Conservation (phyloP, 768 basidiomycete genomes). For the Lentinula boryana region DNA sequence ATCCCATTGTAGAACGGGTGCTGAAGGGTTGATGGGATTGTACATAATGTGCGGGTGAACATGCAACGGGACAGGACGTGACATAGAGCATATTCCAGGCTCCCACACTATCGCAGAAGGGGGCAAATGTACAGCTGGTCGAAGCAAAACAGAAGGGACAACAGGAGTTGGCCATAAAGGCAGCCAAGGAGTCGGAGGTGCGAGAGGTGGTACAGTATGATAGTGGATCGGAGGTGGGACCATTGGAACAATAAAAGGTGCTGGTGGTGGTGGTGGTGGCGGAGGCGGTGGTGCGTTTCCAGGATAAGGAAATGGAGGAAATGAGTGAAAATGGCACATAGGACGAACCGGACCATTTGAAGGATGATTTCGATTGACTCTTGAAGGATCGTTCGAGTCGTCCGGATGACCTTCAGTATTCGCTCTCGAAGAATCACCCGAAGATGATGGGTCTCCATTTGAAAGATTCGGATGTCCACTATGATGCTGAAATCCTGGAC, state of each 20-base stretch:
- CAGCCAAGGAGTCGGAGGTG: neutral
- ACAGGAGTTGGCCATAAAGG: neutral
- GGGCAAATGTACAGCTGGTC: neutral
- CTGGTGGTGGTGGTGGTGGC: neutral
- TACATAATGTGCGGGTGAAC: constrained; percentile 23
- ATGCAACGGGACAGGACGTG: constrained; percentile 12
- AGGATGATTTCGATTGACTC: neutral
- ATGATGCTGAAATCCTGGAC: neutral
- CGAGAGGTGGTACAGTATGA: neutral
- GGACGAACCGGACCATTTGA: neutral
- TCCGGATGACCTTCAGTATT: neutral
- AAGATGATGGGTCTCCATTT: neutral
- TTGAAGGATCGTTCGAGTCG: neutral
- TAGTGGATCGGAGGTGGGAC: neutral
- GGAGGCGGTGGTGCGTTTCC: neutral
- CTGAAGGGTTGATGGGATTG: constrained; percentile 30
- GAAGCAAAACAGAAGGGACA: neutral
- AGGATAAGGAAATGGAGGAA: neutral
- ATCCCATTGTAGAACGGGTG: constrained; percentile 37
- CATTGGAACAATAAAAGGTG: neutral
- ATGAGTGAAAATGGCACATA: neutral
- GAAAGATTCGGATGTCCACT: neutral
- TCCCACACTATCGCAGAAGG: neutral
- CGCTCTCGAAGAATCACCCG: neutral
- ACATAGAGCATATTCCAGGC: neutral